These are phyloP conservation scores for Choricystis sp. DNA, from an alignment of 139 green algal genomes.

Conservation along the genomic window DNA sequence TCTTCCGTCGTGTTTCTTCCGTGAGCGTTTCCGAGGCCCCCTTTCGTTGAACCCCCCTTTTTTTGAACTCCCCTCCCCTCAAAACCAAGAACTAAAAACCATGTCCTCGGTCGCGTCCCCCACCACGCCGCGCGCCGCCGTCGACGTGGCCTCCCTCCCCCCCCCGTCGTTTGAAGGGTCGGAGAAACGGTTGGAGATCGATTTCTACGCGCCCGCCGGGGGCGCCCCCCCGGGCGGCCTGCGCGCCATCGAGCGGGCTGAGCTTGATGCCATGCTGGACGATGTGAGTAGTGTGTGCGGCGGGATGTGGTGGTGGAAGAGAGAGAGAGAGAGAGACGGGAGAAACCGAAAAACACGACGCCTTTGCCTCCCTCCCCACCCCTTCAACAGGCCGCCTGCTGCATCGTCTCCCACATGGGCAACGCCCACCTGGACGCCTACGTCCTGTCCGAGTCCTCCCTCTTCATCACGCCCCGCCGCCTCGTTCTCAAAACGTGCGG, in stretches of 20 bases:
- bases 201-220: constrained; percentile 36
- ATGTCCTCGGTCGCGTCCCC: too few species aligned
- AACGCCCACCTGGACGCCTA: constrained; percentile 84
- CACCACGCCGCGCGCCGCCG: too few species aligned
- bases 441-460: constrained; percentile 84
- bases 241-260: constrained; percentile 35
- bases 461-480: constrained; percentile 83
- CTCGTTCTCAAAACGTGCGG: constrained; percentile 97
- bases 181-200: constrained; percentile 87
- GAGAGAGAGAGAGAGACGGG: neutral
- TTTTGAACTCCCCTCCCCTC: too few species aligned
- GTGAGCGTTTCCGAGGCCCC: too few species aligned
- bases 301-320: neutral
- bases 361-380: neutral
- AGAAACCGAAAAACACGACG: too few species aligned
- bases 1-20: too few species aligned
- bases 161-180: constrained; percentile 76
- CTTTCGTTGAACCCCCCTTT: too few species aligned
- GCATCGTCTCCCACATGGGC: constrained; percentile 69
- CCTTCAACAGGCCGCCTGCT: constrained; percentile 56
- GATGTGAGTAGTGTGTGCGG: neutral
- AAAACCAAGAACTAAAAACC: too few species aligned
- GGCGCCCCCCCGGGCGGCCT: constrained; percentile 26
- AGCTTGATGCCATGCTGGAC: constrained; percentile 46
- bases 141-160: constrained; percentile 13